Evolutionary conservation across 331 rosid species (phyloP).

Genomic region (Acacia concinna): DNA sequence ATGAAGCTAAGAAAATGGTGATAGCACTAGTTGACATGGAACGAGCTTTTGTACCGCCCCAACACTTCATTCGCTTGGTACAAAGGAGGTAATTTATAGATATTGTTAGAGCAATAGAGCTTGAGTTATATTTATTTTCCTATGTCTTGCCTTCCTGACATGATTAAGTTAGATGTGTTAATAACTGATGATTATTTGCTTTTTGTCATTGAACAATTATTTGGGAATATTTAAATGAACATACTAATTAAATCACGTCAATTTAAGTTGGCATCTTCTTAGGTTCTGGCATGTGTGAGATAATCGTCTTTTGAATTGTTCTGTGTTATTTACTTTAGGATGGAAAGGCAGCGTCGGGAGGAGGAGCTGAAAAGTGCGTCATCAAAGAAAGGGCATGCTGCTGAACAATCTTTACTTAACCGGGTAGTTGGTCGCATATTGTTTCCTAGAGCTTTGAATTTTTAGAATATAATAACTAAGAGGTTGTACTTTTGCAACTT

Average conservation of each 20-base stretch:
- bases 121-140: constrained; percentile 5
- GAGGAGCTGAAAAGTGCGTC: constrained; percentile 78
- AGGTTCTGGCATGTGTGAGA: not conserved
- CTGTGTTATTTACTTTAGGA: constrained; percentile 48
- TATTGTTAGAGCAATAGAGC: not conserved
- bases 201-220: not conserved
- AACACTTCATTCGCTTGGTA: constrained; percentile 93
- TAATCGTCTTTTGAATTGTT: not conserved
- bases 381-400: constrained; percentile 77
- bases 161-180: not conserved
- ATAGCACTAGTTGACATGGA: constrained; percentile 98
- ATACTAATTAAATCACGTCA: not conserved
- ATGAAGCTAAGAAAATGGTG: constrained; percentile 94
- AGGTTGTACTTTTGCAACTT: constrained; percentile 10
- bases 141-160: not conserved
- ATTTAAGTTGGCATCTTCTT: not conserved
- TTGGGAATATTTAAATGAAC: not conserved
- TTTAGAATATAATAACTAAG: not conserved
- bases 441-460: not conserved
- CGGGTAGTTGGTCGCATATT: constrained; percentile 56
- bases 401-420: constrained; percentile 72
- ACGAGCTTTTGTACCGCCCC: constrained; percentile 98
- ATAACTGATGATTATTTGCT: not conserved
- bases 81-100: constrained; percentile 72
- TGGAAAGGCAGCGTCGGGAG: constrained; percentile 98